Conservation (phyloP, 768 basidiomycete species). For the Inosperma sp. region DNA sequence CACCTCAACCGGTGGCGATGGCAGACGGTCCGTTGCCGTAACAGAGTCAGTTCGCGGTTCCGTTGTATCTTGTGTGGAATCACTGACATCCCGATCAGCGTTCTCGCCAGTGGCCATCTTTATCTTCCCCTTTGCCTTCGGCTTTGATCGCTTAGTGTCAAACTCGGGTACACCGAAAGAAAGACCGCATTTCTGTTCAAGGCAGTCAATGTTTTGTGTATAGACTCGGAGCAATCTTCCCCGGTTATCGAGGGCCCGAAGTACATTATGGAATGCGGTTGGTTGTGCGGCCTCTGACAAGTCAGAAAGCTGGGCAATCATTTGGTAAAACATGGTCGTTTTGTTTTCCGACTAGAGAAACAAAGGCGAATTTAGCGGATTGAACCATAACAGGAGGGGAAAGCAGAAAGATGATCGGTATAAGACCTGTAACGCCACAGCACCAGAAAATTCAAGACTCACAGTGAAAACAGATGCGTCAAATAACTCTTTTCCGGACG, state of each 20-base stretch:
- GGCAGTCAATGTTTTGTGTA: conserved; percentile 91
- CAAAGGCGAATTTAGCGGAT: background rate
- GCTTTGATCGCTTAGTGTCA: conserved; percentile 51
- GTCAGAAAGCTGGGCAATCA: conserved; percentile 80
- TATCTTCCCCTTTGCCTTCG: conserved; percentile 43
- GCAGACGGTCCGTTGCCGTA: conserved; percentile 31
- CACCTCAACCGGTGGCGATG: conserved; percentile 51
- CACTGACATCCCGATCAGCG: conserved; percentile 5
- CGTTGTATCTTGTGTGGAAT: background rate
- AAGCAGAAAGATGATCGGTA: background rate
- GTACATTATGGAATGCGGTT: conserved; percentile 74
- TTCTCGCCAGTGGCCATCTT: conserved; percentile 8
- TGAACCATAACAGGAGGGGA: background rate
- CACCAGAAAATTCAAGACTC: conserved; percentile 25
- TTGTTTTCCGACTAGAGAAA: conserved; percentile 60
- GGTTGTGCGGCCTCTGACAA: conserved; percentile 69
- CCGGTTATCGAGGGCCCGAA: conserved; percentile 69
- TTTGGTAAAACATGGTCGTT: conserved; percentile 77
- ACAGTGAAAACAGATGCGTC: conserved; percentile 89
- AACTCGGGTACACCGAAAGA: conserved; percentile 80
- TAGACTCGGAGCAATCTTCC: conserved; percentile 81
- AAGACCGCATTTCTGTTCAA: conserved; percentile 83
- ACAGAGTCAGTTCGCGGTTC: conserved; percentile 10
- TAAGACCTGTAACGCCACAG: background rate
- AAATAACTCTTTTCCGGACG: conserved; percentile 83